A percentile compares a stretch with the other conserved stretches of the same genome.
phyloP scores from a whole-genome alignment of 495 filamentous ascomycete species.

The Endocarpon pusillum region DNA sequence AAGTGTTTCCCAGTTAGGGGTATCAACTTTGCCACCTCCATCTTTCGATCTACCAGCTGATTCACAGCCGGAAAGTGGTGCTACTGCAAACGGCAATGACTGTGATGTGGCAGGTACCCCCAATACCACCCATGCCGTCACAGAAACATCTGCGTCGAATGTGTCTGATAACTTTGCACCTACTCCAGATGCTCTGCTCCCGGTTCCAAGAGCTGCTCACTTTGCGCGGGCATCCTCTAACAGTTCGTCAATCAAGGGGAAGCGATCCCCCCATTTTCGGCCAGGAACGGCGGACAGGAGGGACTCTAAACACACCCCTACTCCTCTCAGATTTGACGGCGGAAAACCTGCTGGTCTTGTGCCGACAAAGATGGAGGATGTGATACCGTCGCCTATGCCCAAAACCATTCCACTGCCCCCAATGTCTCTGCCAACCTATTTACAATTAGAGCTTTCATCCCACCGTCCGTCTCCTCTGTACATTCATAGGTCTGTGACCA shows the following conservation, averaged over 20 bases:
- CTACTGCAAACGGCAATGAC: too few relatives aligned
- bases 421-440: slow-evolving; percentile 69
- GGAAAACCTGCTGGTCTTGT: slow-evolving; percentile 15
- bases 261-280: slow-evolving; percentile 1
- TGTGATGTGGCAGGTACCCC: too few relatives aligned
- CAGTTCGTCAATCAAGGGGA: not conserved
- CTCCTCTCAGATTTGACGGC: slow-evolving; percentile 25
- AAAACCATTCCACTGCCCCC: slow-evolving; percentile 64
- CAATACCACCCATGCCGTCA: not conserved
- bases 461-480: slow-evolving; percentile 72
- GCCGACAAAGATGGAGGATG: slow-evolving; percentile 18
- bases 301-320: slow-evolving; percentile 8
- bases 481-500: slow-evolving; percentile 55
- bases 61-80: not conserved
- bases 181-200: not conserved
- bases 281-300: slow-evolving; percentile 6
- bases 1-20: not conserved
- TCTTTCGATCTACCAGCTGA: not conserved
- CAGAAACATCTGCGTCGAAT: not conserved
- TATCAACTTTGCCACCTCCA: not conserved
- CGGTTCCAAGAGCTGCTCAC: not conserved
- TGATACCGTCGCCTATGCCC: slow-evolving; percentile 48
- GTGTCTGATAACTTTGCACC: not conserved
- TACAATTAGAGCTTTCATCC: slow-evolving; percentile 75
- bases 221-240: not conserved